These are phyloP conservation scores for Viola pubescens DNA, from an alignment of 441 rosid genomes.

Conservation along the genomic window DNA sequence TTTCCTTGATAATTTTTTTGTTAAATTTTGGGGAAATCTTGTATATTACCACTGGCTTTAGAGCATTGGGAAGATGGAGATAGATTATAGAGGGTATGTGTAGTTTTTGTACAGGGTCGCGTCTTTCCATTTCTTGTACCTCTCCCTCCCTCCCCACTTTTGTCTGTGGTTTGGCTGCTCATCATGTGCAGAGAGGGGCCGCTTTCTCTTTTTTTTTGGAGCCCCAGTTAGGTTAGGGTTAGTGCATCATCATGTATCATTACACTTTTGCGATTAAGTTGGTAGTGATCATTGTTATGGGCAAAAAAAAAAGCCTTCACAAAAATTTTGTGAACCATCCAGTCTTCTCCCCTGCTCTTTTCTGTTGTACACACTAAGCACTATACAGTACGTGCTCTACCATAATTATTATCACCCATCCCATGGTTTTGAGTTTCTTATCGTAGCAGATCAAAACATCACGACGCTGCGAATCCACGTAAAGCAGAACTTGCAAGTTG, in stretches of 20 bases:
- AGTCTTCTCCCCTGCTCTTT: neutral
- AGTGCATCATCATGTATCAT: slow-evolving; percentile 23
- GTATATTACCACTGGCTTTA: slow-evolving; percentile 53
- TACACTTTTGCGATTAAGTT: slow-evolving; percentile 34
- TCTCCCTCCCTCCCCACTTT: slow-evolving; percentile 9
- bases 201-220: slow-evolving; percentile 35
- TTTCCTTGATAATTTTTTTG: slow-evolving; percentile 6
- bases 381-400: no score
- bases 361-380: neutral
- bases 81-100: slow-evolving; percentile 36
- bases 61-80: slow-evolving; percentile 49
- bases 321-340: slow-evolving; percentile 42
- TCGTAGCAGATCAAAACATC: no score
- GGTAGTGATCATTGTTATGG: slow-evolving; percentile 42
- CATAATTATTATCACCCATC: no score
- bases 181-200: slow-evolving; percentile 22
- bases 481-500: no score
- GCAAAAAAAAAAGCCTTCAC: slow-evolving; percentile 29
- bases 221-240: slow-evolving; percentile 42
- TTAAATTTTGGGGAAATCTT: slow-evolving; percentile 25
- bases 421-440: no score
- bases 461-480: no score
- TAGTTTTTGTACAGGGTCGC: slow-evolving; percentile 58
- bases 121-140: slow-evolving; percentile 33
- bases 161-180: no score